Evolutionary conservation across 345 rosid genomes (phyloP).

Genomic region (Dipteronia sinensis): DNA sequence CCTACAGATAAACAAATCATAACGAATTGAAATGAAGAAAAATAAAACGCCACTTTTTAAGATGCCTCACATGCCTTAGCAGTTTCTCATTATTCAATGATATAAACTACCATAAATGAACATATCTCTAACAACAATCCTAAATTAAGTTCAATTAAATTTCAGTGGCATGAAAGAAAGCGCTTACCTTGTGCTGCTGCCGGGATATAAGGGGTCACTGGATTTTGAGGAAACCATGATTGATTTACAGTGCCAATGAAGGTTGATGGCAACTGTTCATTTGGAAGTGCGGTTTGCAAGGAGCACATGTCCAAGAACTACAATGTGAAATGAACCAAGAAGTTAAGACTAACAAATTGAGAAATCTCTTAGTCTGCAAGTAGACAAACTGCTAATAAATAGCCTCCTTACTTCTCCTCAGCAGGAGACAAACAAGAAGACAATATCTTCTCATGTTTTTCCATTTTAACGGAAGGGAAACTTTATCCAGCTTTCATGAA

Average conservation of each 20-base stretch:
- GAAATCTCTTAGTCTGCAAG: not conserved
- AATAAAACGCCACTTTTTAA: not conserved
- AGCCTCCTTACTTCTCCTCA: constrained; percentile 2
- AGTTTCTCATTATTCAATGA: constrained; percentile 8
- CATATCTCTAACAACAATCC: constrained; percentile 1
- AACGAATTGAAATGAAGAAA: not conserved
- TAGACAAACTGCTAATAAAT: not conserved
- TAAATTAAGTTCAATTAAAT: not conserved
- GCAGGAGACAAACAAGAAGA: not conserved
- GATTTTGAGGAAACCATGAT: constrained; percentile 70
- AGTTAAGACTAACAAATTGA: not conserved
- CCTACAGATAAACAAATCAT: constrained; percentile 47
- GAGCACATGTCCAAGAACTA: constrained; percentile 90
- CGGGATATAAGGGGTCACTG: constrained; percentile 43
- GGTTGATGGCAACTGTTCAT: constrained; percentile 45
- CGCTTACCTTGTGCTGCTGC: constrained; percentile 62
- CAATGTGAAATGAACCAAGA: constrained; percentile 26
- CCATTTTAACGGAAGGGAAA: not conserved
- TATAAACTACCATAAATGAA: constrained; percentile 18
- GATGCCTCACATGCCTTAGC: not conserved
- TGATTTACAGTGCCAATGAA: constrained; percentile 52
- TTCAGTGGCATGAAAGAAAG: constrained; percentile 9
- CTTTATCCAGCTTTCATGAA: not conserved
- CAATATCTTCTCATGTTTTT: not conserved
- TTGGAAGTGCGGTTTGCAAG: constrained; percentile 70